phyloP scores from a whole-genome alignment of 805 yeast genomes.

The Kodamaea sagamina region DNA sequence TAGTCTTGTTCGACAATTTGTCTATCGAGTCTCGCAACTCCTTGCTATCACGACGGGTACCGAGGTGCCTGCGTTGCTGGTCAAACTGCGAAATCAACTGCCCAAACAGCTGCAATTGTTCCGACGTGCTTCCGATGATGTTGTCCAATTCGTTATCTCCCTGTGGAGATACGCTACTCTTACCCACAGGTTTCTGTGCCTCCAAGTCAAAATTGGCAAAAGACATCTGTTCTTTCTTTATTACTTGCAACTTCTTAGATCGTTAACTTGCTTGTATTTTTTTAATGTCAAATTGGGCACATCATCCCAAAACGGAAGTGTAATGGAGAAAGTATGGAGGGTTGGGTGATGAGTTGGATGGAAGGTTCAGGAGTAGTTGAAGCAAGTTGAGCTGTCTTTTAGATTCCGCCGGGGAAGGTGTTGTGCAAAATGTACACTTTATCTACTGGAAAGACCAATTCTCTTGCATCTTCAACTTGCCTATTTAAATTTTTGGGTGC shows the following conservation, averaged over 20 bases:
- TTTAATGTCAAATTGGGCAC: not conserved
- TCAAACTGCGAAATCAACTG: constrained; percentile 53
- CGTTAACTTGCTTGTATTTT: not conserved
- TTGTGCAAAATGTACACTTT: too few species aligned
- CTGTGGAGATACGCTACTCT: constrained; percentile 5
- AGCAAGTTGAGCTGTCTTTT: too few species aligned
- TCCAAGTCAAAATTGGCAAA: constrained; percentile 56
- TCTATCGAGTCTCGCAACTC: constrained; percentile 39
- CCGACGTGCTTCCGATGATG: constrained; percentile 38
- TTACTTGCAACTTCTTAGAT: not conserved
- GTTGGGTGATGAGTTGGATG: not conserved
- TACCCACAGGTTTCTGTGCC: constrained; percentile 40
- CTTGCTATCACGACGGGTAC: constrained; percentile 50
- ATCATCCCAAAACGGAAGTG: not conserved
- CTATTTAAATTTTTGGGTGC: not conserved
- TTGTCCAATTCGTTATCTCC: constrained; percentile 32
- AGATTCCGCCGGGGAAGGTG: too few species aligned
- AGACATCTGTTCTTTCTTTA: constrained; percentile 39
- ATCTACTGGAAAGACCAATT: too few species aligned
- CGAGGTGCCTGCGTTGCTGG: constrained; percentile 50
- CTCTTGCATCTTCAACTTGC: not conserved
- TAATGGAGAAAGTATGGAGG: not conserved
- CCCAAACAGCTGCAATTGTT: constrained; percentile 48
- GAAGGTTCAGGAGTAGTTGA: not conserved
- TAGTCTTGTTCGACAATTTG: constrained; percentile 32